Percentiles rank a stretch among this genome's conserved stretches.
Evolutionary conservation across 805 yeast genomes (phyloP).

Genomic region (Starmerella apis): DNA sequence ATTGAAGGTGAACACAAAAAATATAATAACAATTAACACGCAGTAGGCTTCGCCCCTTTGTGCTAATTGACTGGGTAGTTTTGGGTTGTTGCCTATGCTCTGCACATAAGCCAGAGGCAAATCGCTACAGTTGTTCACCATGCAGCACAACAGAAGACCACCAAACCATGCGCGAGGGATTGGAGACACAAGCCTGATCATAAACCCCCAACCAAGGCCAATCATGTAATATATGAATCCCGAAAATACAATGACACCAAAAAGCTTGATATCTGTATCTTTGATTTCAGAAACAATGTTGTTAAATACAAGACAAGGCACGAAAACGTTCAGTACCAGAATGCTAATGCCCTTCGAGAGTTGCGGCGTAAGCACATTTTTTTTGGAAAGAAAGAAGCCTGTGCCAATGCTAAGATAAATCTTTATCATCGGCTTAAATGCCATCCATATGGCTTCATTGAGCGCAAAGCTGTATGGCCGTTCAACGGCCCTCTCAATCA

Average conservation of each 20-base stretch:
- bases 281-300: conserved; percentile 59
- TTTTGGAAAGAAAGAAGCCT: conserved; percentile 56
- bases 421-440: conserved; percentile 79
- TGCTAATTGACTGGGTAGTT: conserved; percentile 49
- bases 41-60: conserved; percentile 74
- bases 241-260: conserved; percentile 53
- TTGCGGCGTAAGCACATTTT: conserved; percentile 43
- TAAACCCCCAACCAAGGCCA: conserved; percentile 38
- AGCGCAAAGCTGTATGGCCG: conserved; percentile 19
- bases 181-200: conserved; percentile 41
- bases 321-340: conserved; percentile 52
- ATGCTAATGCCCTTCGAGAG: conserved; percentile 46
- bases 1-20: conserved; percentile 59
- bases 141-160: conserved; percentile 60
- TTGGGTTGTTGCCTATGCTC: conserved; percentile 53
- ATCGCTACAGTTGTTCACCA: conserved; percentile 71
- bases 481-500: conserved; percentile 11
- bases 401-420: conserved; percentile 59
- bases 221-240: conserved; percentile 38
- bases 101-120: conserved; percentile 68
- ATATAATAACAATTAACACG: conserved; percentile 62
- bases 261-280: conserved; percentile 54
- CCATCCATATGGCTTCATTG: conserved; percentile 52
- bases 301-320: conserved; percentile 68
- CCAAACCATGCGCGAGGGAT: conserved; percentile 69